Conservation (phyloP, 2,329 filamentous ascomycete species). For the Penicillium hesseltinei region DNA sequence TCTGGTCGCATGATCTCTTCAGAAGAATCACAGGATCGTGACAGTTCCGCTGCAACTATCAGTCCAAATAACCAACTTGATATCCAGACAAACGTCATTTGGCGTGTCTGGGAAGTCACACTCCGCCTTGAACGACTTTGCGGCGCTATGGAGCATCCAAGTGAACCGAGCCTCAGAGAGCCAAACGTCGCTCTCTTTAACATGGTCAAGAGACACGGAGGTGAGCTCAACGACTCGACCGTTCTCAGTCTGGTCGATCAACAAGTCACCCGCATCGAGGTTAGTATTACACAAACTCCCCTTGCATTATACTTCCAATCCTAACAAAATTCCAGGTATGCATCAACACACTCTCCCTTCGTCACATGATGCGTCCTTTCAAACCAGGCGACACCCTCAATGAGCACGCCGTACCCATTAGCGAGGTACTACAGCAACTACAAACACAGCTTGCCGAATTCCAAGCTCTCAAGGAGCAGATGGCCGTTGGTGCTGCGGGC, state of each 20-base stretch:
- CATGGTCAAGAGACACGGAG: constrained; percentile 66
- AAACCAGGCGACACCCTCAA: constrained; percentile 61
- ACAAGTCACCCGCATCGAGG: constrained; percentile 93
- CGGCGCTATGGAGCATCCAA: constrained; percentile 74
- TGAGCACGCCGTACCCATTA: constrained; percentile 75
- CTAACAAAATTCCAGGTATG: constrained; percentile 61
- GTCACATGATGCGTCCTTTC: constrained; percentile 73
- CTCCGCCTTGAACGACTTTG: constrained; percentile 91
- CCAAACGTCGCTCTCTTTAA: constrained; percentile 84
- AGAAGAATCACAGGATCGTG: constrained; percentile 50
- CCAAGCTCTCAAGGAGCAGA: constrained; percentile 40
- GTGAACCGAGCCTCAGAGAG: constrained; percentile 63
- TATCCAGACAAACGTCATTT: constrained; percentile 81
- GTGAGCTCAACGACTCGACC: constrained; percentile 84
- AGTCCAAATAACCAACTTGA: constrained; percentile 65
- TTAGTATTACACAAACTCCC: constrained; percentile 48
- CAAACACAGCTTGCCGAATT: constrained; percentile 44
- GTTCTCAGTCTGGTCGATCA: constrained; percentile 89
- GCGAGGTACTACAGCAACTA: constrained; percentile 54
- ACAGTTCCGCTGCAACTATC: constrained; percentile 53
- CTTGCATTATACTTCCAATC: neutral
- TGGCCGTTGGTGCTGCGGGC: constrained; percentile 30
- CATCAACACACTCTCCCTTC: constrained; percentile 72
- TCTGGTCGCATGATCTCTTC: constrained; percentile 61
- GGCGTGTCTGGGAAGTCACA: constrained; percentile 85